Evolutionary conservation across 441 rosid genomes (phyloP), one percentile per base, ranked within the genome.

Genomic region (Capsella rubella): DNA sequence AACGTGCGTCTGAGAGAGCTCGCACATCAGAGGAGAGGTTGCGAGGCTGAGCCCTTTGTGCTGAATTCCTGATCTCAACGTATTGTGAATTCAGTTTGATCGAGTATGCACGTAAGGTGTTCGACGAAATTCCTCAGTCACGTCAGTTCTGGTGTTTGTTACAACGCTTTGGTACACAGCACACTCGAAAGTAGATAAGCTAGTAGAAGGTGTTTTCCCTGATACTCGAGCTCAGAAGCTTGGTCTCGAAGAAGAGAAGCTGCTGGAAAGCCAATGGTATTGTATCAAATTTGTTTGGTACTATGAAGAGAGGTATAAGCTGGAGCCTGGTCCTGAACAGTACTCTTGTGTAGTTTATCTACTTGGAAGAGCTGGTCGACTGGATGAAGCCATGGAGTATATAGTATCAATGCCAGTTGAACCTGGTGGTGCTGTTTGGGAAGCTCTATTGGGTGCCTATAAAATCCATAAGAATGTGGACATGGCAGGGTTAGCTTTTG

Each of bases 381-480:
- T 40, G 14, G 43, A 40, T 11, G 14, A 40, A 40, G 14, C 43
- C 43, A 40, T 40, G 43, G 43, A 11, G 43, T 10, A 9, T 40
- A 35, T 35, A 35, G 39, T 6, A 6, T 6, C 43, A 40, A 40
- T 40, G 43, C 5, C 43, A 9, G 84, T 81, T 21, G 66, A 82
- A 77, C 89, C 91, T 0, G 92, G 88, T 79, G 92, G 95, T 75
- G 89, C 94, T 6, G 92, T 89, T 25, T 94, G 97, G 99, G 97
- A 97, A 0, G 91, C 94, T 18, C 43, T 39, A 39, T 39, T 11
- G 43, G 43, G 39, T 39, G 43, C 42, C 42, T 39, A 4, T 39
- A 39, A 39, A 39, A 9, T 9, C 42, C 13, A 90, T 67, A 87
- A 63, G 71, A 87, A 89, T 63, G 75, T 85, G 35, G 91, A 86